These are phyloP conservation scores for Scutellospora calospora DNA, from an alignment of 371 early-diverging fungal species.

Conservation along the genomic window DNA sequence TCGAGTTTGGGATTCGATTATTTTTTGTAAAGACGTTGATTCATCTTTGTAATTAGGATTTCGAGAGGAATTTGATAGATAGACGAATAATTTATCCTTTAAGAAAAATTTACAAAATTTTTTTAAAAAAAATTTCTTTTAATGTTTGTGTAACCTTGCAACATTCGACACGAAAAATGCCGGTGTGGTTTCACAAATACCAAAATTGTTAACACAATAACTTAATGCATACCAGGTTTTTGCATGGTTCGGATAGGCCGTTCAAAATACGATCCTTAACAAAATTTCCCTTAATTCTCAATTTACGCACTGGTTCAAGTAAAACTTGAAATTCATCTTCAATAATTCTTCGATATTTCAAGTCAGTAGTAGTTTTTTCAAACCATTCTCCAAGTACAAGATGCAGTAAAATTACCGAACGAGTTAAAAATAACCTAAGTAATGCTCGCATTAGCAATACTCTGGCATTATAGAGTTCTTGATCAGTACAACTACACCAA, in stretches of 20 bases:
- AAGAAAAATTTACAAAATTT: too few species aligned
- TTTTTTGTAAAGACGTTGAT: not conserved
- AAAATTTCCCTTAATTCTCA: conserved; percentile 24
- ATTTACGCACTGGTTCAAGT: conserved; percentile 6
- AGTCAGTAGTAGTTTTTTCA: not conserved
- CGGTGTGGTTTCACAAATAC: not conserved
- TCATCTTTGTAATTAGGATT: conserved; percentile 11
- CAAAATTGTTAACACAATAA: not conserved
- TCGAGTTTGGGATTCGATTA: not conserved
- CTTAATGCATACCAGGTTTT: conserved; percentile 10
- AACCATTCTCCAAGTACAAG: conserved; percentile 28
- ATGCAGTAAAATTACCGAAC: conserved; percentile 17
- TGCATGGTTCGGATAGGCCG: not conserved
- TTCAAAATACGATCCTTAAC: conserved; percentile 24
- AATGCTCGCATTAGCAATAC: conserved; percentile 10
- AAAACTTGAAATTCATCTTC: conserved; percentile 28
- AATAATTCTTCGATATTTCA: conserved; percentile 13
- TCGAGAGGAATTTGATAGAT: not conserved
- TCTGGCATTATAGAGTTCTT: conserved; percentile 4
- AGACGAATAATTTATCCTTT: conserved; percentile 33
- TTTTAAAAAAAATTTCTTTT: not conserved
- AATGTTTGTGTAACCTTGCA: too few species aligned
- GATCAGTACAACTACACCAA: conserved; percentile 7
- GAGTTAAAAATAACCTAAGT: conserved; percentile 10
- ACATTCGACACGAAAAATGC: too few species aligned